These are phyloP conservation scores for Neltuma alba DNA, from an alignment of 306 rosid genomes.

Conservation along the genomic window DNA sequence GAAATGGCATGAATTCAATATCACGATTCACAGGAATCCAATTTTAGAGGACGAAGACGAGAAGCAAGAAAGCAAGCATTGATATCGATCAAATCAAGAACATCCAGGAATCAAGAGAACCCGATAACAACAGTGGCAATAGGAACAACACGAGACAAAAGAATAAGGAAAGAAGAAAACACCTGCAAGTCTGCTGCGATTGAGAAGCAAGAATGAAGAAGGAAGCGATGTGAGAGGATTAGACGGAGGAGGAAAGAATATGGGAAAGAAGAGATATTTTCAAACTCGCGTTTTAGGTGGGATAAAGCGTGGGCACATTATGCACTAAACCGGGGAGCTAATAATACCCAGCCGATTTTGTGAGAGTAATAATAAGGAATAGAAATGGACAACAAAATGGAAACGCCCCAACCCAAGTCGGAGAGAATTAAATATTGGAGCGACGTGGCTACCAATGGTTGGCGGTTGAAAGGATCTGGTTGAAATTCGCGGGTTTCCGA, in stretches of 20 bases:
- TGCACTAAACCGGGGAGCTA: background rate
- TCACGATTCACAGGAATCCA: constrained; percentile 25
- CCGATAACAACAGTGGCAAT: background rate
- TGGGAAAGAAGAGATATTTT: background rate
- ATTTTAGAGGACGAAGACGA: background rate
- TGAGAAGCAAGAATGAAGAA: background rate
- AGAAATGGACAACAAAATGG: background rate
- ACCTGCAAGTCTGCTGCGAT: background rate
- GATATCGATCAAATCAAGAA: background rate
- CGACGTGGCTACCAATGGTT: background rate
- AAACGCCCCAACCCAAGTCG: background rate
- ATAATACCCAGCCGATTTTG: background rate
- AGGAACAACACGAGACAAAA: background rate
- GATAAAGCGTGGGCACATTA: background rate
- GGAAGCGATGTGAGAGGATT: background rate
- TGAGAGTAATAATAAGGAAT: background rate
- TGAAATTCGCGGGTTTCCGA: constrained; percentile 20
- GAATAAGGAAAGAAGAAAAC: background rate
- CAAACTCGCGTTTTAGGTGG: background rate
- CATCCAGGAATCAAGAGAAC: background rate
- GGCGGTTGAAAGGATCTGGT: constrained; percentile 1
- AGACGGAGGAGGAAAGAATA: background rate
- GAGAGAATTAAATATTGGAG: no score
- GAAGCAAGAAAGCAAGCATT: background rate
- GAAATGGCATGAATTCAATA: background rate